Percentiles rank a stretch among this genome's conserved stretches.
Conservation (phyloP, 1,139 yeast species). For the Yamadazyma kanchanaburiensis region DNA sequence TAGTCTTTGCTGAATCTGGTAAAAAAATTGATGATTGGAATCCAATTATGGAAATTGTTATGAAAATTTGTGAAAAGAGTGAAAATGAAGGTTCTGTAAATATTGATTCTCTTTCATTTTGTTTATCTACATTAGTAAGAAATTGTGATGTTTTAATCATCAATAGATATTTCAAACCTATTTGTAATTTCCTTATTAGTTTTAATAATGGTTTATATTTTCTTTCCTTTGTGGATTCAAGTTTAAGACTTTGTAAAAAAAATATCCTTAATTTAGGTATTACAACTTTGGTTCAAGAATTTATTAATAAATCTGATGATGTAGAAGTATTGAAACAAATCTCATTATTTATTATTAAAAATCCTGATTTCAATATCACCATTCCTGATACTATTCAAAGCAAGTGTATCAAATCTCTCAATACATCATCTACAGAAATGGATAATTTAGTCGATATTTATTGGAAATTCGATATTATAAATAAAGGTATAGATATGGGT, state of each 20-base stretch:
- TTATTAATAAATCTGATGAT: constrained; percentile 29
- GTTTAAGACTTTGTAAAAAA: constrained; percentile 39
- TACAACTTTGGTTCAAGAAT: constrained; percentile 47
- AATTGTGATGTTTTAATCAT: constrained; percentile 54
- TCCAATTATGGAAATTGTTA: constrained; percentile 14
- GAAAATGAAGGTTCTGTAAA: constrained; percentile 9
- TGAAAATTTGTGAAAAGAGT: background rate
- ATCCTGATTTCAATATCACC: constrained; percentile 6
- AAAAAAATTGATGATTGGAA: constrained; percentile 51
- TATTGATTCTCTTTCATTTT: constrained; percentile 33
- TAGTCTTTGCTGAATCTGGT: constrained; percentile 69
- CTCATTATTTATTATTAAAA: constrained; percentile 10
- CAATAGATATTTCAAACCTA: constrained; percentile 43
- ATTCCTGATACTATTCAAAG: constrained; percentile 4
- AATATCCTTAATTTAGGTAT: constrained; percentile 47
- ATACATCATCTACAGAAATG: constrained; percentile 2
- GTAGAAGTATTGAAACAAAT: constrained; percentile 9
- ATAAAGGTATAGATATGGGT: background rate
- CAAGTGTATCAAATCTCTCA: constrained; percentile 3
- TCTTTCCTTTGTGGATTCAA: constrained; percentile 48
- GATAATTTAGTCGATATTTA: constrained; percentile 9
- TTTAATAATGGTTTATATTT: constrained; percentile 34
- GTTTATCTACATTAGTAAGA: constrained; percentile 51
- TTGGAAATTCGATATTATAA: constrained; percentile 13
- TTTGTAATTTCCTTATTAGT: constrained; percentile 32